Conservation (phyloP, 176 grass and related monocot species). For the Oryza meridionalis region DNA sequence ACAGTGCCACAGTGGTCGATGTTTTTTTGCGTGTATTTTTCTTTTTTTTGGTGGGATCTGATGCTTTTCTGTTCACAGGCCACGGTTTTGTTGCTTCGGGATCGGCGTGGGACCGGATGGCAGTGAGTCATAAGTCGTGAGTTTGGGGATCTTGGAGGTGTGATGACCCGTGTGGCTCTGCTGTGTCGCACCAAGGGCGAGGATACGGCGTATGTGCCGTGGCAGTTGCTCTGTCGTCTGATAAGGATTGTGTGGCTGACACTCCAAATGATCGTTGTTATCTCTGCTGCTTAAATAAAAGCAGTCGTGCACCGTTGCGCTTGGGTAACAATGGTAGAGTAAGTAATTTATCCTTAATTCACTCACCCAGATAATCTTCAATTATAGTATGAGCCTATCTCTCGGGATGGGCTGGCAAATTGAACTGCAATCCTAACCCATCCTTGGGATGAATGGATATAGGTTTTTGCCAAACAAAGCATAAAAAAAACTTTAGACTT, state of each 20-base stretch:
- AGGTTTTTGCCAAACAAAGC: too few relatives aligned
- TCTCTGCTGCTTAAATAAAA: too few relatives aligned
- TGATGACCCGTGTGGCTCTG: not conserved
- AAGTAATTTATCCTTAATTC: too few relatives aligned
- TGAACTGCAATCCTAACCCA: too few relatives aligned
- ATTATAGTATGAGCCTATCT: too few relatives aligned
- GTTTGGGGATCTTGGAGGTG: not conserved
- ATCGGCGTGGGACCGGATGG: constrained; percentile 12
- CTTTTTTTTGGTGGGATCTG: not conserved
- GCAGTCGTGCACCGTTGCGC: too few relatives aligned
- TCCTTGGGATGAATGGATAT: too few relatives aligned
- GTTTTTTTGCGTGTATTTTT: not conserved
- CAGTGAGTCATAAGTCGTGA: not conserved
- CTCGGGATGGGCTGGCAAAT: too few relatives aligned
- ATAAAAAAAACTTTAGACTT: too few relatives aligned
- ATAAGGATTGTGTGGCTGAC: constrained; percentile 14
- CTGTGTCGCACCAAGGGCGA: not conserved
- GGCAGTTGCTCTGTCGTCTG: not conserved
- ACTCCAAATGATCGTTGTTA: not conserved
- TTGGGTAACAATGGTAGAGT: too few relatives aligned
- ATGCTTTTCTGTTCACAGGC: not conserved
- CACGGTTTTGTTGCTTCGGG: not conserved
- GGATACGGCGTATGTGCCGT: not conserved
- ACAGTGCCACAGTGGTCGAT: not conserved
- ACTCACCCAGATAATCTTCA: too few relatives aligned